Base-by-base conservation (phyloP, 78 protist species). In the Isochrysis galbana region DNA sequence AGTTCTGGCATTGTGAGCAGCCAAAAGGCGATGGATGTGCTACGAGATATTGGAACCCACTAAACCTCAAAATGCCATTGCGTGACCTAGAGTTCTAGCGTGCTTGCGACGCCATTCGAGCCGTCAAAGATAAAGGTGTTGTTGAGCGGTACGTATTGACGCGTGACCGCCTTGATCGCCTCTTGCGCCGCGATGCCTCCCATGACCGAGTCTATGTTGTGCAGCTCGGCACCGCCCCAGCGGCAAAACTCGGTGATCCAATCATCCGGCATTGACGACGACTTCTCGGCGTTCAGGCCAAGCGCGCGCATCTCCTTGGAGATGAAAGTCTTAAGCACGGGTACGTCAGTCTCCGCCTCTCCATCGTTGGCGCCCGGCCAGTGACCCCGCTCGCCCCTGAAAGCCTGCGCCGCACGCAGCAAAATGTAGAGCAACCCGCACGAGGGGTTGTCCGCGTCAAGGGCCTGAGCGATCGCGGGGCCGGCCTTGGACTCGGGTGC, bases 101-200 rank as follows among this genome's bases (percentile, higher is more conserved):
- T 11, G 10, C 91, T 19, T 69, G n/a, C 32, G 26, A 46, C 45
- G 61, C 87, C 84, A 34, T n/a, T 80, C 70, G 93, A 90, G 83
- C 98, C 98, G 94, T 95, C 93, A 91, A 91, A 96, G 61, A 97
- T 70, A 74, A 92, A 95, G 41, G 97, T 93, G 90, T 95, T 94
- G 87, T 93, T 91, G 51, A 96, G 72, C 51, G 98, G 98, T n/a
- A 95, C 94, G 84, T 93, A 97, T 87, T 96, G 97, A 44, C 84
- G 94, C 36, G 95, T 94, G 55, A 96, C 45, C 29, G 96, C 54
- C 94, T 97, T 97, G 95, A 95, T 90, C 41, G 94, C 93, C 88
- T 97, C 98, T 87, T 95, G 97, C 39, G 96, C 89, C 11, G 93
- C 95, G 19, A 97, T 72, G 83, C 98, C 98, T n/a, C 98, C 98